Conservation (phyloP, 2,329 filamentous ascomycete genomes). For the Colletotrichum tofieldiae region DNA sequence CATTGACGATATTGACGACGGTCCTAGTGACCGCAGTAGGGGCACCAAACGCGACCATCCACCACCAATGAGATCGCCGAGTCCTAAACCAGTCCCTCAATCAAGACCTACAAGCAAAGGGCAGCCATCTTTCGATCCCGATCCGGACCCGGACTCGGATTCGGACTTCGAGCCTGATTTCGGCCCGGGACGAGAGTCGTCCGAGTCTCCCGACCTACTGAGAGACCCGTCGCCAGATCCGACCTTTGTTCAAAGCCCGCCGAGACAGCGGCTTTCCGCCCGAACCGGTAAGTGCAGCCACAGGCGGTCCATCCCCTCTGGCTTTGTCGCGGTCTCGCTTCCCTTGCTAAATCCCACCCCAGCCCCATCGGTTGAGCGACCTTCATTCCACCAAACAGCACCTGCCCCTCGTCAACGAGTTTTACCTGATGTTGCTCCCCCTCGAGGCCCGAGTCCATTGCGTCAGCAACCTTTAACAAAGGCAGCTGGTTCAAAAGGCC, state of each 20-base stretch:
- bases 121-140: conserved; percentile 3
- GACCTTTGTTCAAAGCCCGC: background rate
- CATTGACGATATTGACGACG: background rate
- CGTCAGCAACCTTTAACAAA: background rate
- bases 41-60: background rate
- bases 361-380: conserved; percentile 17
- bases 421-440: conserved; percentile 25
- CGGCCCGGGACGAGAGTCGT: conserved; percentile 12
- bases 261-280: background rate
- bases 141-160: conserved; percentile 15
- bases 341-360: conserved; percentile 20
- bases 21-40: conserved; percentile 3
- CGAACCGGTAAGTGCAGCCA: conserved; percentile 32
- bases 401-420: conserved; percentile 7
- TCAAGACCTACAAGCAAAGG: background rate
- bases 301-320: background rate
- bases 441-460: conserved; percentile 17
- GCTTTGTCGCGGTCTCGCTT: conserved; percentile 18
- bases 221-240: conserved; percentile 15
- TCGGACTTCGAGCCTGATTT: background rate
- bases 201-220: background rate
- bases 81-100: background rate
- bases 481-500: conserved; percentile 9
- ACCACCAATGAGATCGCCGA: background rate
- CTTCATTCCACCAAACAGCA: conserved; percentile 6